Evolutionary conservation across 495 filamentous ascomycete species (phyloP), one percentile per base, ranked within the genome.

Genomic region (Talaromyces liani): DNA sequence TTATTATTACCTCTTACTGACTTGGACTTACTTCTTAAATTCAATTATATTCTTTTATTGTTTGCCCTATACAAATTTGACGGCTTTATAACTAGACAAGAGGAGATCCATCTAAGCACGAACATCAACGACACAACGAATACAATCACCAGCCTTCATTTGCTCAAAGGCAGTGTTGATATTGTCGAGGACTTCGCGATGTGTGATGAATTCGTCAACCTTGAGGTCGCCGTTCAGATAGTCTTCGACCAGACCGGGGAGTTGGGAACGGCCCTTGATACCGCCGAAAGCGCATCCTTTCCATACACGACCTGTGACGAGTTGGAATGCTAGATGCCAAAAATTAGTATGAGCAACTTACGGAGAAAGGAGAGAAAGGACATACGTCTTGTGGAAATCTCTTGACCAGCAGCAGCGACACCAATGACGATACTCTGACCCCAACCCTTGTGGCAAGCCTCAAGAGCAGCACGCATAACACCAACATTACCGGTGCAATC

Each of bases 371-470:
- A 29, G 12, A 16, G 18, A 61, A 20, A 63, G 56, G 22, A 89
- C 93, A 82, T 82, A 98, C 93, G 94, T 73, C 94, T 84, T 49
- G 94, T 98, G 61, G 86, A 82, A 63, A 98, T 98, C 82, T 98
- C 94, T 80, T 98, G 93, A 20, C 94, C 94, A 58, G 95, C 95
- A 64, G 94, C 95, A 56, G 94, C 94, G 63, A 98, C 94, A 70
- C 94, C 94, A 71, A 98, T 98, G 71, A 98, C 85, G 69, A 98
- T 96, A 70, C 91, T 95, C 87, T 98, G 87, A 64, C 94, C 94
- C 94, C 94, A 98, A 33, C 94, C 94, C 84, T 98, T 98, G 78
- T 98, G 95, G 79, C 94, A 98, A 41, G 94, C 93, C 80, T 98
- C 94, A 56, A 98, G 85, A 54, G 94, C 94, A 31, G 90, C 90